phyloP scores from a whole-genome alignment of 208 protist species.

The Leishmania mexicana region DNA sequence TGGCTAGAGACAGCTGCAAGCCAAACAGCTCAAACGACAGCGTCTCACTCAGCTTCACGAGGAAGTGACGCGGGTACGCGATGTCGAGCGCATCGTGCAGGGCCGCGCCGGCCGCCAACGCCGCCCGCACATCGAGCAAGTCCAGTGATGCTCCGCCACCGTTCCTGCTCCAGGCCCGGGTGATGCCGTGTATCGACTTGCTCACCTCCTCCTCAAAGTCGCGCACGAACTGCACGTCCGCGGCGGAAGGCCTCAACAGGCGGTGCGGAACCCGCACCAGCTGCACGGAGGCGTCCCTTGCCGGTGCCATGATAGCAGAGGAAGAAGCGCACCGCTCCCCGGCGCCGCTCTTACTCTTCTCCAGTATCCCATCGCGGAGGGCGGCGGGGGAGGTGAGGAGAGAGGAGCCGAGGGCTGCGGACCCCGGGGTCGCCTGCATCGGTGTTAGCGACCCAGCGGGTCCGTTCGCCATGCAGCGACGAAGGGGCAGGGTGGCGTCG shows the following conservation, averaged over 20 bases:
- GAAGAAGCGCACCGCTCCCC: too few relatives aligned
- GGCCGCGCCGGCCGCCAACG: conserved; percentile 12
- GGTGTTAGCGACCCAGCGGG: conserved; percentile 9
- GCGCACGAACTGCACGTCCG: conserved; percentile 28
- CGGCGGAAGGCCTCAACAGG: conserved; percentile 20
- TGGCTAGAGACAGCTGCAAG: conserved; percentile 56
- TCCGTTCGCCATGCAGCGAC: conserved; percentile 10
- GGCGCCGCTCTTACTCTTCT: conserved; percentile 5
- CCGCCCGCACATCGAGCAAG: conserved; percentile 8
- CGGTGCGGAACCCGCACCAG: conserved; percentile 28
- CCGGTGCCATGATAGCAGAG: neutral
- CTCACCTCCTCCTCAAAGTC: conserved; percentile 36
- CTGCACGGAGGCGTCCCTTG: conserved; percentile 17
- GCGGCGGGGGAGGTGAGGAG: conserved; percentile 15
- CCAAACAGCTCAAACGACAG: conserved; percentile 65
- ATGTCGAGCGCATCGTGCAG: conserved; percentile 33
- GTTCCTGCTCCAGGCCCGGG: neutral
- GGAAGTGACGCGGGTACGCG: conserved; percentile 65
- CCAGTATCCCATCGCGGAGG: conserved; percentile 13
- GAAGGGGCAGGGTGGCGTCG: conserved; percentile 7
- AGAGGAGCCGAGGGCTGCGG: conserved; percentile 4
- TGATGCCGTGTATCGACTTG: conserved; percentile 19
- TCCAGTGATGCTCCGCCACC: conserved; percentile 13
- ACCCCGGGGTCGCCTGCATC: conserved; percentile 18
- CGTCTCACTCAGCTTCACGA: conserved; percentile 65